Evolutionary conservation across 2,329 filamentous ascomycete genomes (phyloP).

Genomic region (Lecanicillium sp.): DNA sequence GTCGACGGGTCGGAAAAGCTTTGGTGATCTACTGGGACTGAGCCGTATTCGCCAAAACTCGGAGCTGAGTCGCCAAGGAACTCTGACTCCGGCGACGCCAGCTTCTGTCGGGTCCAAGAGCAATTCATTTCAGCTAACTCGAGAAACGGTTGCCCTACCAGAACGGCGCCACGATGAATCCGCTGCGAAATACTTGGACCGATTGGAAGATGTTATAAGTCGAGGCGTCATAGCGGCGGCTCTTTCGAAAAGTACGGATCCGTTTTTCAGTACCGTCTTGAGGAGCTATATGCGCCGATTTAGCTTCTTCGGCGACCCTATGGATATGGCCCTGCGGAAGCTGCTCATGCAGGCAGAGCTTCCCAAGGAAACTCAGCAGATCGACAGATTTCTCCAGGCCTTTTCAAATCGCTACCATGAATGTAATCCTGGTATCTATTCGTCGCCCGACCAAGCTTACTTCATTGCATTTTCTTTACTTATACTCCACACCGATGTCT

Average conservation of each 20-base stretch:
- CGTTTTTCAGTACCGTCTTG: slow-evolving; percentile 75
- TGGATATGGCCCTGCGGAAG: slow-evolving; percentile 96
- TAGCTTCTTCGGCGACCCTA: slow-evolving; percentile 90
- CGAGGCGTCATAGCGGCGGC: slow-evolving; percentile 78
- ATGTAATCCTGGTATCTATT: slow-evolving; percentile 94
- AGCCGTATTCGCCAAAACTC: slow-evolving; percentile 74
- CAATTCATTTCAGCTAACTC: slow-evolving; percentile 71
- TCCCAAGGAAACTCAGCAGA: slow-evolving; percentile 96
- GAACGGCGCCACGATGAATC: slow-evolving; percentile 82
- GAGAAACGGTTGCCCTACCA: slow-evolving; percentile 65
- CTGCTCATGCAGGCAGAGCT: slow-evolving; percentile 93
- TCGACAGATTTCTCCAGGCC: slow-evolving; percentile 86
- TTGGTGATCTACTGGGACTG: slow-evolving; percentile 79
- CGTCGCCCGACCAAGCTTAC: slow-evolving; percentile 88
- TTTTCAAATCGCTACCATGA: slow-evolving; percentile 97
- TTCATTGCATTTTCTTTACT: slow-evolving; percentile 96
- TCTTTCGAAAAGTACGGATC: slow-evolving; percentile 77
- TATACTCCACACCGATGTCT: slow-evolving; percentile 96
- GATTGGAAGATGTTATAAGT: slow-evolving; percentile 72
- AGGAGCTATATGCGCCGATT: slow-evolving; percentile 95
- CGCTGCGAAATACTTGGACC: slow-evolving; percentile 78
- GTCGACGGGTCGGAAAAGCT: slow-evolving; percentile 86
- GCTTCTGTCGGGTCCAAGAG: slow-evolving; percentile 66
- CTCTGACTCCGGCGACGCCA: slow-evolving; percentile 62
- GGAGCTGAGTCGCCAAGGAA: slow-evolving; percentile 63